A percentile compares a stretch with the other conserved stretches of the same genome.
Evolutionary conservation across 257 asterid species (phyloP).

Genomic region (Phtheirospermum japonicum): DNA sequence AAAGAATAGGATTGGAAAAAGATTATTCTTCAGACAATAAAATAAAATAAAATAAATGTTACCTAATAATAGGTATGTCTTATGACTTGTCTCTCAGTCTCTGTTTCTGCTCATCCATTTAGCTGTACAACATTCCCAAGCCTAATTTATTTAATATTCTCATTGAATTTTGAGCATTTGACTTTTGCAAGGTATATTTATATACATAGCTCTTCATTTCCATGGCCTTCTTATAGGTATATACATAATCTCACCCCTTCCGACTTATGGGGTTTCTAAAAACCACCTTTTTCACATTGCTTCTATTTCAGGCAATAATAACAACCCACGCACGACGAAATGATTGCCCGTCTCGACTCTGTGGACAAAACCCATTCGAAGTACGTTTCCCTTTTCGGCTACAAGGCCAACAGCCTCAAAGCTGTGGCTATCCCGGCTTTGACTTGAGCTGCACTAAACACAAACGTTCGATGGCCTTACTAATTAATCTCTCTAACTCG

Average conservation of each 20-base stretch:
- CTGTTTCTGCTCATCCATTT: slow-evolving; percentile 29
- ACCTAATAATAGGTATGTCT: not conserved
- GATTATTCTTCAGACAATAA: not conserved
- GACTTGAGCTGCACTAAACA: slow-evolving; percentile 32
- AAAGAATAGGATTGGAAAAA: not conserved
- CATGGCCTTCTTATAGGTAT: not conserved
- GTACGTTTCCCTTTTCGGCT: slow-evolving; percentile 37
- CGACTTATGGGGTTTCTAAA: slow-evolving; percentile 45
- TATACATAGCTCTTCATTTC: slow-evolving; percentile 11
- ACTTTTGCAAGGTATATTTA: slow-evolving; percentile 22
- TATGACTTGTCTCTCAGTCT: slow-evolving; percentile 12
- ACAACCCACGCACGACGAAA: slow-evolving; percentile 33
- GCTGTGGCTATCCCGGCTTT: slow-evolving; percentile 62
- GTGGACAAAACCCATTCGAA: slow-evolving; percentile 27
- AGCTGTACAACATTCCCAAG: not conserved
- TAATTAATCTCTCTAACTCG: slow-evolving; percentile 45
- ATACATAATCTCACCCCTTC: slow-evolving; percentile 11
- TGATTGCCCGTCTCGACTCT: slow-evolving; percentile 34
- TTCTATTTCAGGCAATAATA: slow-evolving; percentile 23
- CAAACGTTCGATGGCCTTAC: slow-evolving; percentile 6
- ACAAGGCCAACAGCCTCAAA: slow-evolving; percentile 26
- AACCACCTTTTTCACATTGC: slow-evolving; percentile 26
- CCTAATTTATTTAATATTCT: slow-evolving; percentile 3
- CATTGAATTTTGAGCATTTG: slow-evolving; percentile 20
- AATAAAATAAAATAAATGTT: not conserved